These are phyloP conservation scores for Phyllostachys edulis DNA, from an alignment of 176 grass and related monocot species.

Conservation along the genomic window DNA sequence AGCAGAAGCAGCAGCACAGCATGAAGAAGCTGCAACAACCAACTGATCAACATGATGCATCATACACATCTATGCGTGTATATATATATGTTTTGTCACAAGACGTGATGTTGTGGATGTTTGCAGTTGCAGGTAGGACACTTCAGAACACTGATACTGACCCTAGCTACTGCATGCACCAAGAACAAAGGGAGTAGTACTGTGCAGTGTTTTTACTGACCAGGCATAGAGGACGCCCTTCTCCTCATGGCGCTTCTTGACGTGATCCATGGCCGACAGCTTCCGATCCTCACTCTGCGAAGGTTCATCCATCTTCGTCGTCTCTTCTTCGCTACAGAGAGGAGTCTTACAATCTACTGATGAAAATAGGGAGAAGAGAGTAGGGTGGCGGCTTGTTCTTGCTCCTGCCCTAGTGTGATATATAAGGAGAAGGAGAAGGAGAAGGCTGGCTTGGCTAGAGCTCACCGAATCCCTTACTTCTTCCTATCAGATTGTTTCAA, in stretches of 20 bases:
- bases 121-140: neutral
- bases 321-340: neutral
- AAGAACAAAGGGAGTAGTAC: neutral
- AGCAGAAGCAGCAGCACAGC: slow-evolving; percentile 73
- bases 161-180: slow-evolving; percentile 2
- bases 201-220: slow-evolving; percentile 26
- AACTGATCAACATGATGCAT: neutral
- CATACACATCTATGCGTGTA: neutral
- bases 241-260: slow-evolving; percentile 64
- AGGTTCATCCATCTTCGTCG: neutral
- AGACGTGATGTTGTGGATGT: neutral
- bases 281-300: slow-evolving; percentile 25
- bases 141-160: neutral
- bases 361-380: neutral
- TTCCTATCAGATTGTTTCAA: slow-evolving; percentile 5
- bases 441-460: slow-evolving; percentile 14
- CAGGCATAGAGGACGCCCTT: slow-evolving; percentile 80
- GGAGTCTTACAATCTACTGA: neutral
- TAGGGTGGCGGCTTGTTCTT: slow-evolving; percentile 5
- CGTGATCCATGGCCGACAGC: slow-evolving; percentile 51
- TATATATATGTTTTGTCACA: neutral
- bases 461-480: neutral
- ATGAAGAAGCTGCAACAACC: slow-evolving; percentile 46
- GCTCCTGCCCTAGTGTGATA: slow-evolving; percentile 9
- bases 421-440: neutral